Conservation (phyloP, 2,329 filamentous ascomycete species). For the Alternaria panax region DNA sequence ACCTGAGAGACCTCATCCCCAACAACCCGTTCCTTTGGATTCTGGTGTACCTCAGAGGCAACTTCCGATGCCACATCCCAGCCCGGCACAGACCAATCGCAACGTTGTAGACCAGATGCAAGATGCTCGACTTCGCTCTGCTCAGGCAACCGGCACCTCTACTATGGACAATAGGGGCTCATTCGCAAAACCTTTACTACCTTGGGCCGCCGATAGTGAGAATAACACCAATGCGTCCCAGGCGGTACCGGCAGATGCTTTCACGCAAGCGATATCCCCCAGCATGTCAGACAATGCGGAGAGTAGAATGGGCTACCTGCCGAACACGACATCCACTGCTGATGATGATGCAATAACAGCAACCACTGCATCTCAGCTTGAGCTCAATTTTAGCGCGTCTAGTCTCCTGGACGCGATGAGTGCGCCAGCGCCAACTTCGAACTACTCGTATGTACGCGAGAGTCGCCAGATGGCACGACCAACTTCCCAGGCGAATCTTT, state of each 20-base stretch:
- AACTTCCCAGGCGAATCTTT: slow-evolving; percentile 47
- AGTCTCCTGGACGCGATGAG: slow-evolving; percentile 31
- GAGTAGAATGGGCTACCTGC: slow-evolving; percentile 18
- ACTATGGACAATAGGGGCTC: slow-evolving; percentile 12
- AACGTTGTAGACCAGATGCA: slow-evolving; percentile 43
- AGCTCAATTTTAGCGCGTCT: slow-evolving; percentile 38
- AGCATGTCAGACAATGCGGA: slow-evolving; percentile 18
- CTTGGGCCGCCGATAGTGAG: slow-evolving; percentile 28
- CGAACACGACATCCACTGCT: slow-evolving; percentile 12
- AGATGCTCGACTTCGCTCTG: slow-evolving; percentile 39
- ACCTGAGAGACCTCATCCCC: slow-evolving; percentile 33
- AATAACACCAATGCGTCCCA: slow-evolving; percentile 19
- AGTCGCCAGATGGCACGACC: slow-evolving; percentile 34
- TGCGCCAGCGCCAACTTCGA: slow-evolving; percentile 21
- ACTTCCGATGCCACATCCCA: slow-evolving; percentile 44
- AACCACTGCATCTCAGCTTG: slow-evolving; percentile 14
- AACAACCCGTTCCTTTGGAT: slow-evolving; percentile 22
- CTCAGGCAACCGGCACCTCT: slow-evolving; percentile 27
- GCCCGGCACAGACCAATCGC: slow-evolving; percentile 30
- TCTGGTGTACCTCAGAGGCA: slow-evolving; percentile 34
- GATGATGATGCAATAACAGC: slow-evolving; percentile 16
- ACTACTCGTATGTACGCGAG: slow-evolving; percentile 38
- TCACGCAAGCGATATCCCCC: neutral
- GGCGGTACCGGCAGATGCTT: slow-evolving; percentile 17
- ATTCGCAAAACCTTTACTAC: slow-evolving; percentile 30